Conservation (phyloP, 2,329 filamentous ascomycete genomes). For the Ascosphaera apis region DNA sequence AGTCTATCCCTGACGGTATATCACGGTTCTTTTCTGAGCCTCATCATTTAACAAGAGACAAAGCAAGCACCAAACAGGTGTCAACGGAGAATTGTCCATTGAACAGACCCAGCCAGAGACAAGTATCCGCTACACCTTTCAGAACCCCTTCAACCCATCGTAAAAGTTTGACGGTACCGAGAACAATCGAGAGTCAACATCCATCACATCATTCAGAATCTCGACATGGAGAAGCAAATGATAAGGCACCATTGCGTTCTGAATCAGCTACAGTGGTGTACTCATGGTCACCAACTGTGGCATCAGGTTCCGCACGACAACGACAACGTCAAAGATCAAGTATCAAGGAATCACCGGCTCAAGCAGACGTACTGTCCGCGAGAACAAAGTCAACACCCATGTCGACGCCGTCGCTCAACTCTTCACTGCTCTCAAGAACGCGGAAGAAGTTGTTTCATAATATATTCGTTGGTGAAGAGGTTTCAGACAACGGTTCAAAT, state of each 20-base stretch:
- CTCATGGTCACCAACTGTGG: not conserved
- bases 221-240: not conserved
- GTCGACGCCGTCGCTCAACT: conserved; percentile 2
- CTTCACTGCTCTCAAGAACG: not conserved
- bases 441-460: not conserved
- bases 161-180: not conserved
- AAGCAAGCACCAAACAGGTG: too few species aligned
- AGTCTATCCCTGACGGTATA: not conserved
- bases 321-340: not conserved
- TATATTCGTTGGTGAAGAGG: not conserved
- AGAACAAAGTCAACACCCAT: conserved; percentile 2
- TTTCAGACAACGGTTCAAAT: not conserved
- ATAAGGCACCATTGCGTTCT: not conserved
- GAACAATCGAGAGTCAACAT: not conserved
- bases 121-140: too few species aligned
- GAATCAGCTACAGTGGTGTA: not conserved
- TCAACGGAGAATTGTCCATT: too few species aligned
- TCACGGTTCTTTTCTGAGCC: not conserved
- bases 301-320: conserved; percentile 1
- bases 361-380: not conserved
- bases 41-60: not conserved
- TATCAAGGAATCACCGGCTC: not conserved
- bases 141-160: not conserved
- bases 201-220: not conserved
- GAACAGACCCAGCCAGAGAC: too few species aligned